Percentiles rank a stretch among this genome's conserved stretches.
These are phyloP conservation scores for Stephania cephalantha DNA, from an alignment of 164 flowering plant genomes.

Conservation along the genomic window DNA sequence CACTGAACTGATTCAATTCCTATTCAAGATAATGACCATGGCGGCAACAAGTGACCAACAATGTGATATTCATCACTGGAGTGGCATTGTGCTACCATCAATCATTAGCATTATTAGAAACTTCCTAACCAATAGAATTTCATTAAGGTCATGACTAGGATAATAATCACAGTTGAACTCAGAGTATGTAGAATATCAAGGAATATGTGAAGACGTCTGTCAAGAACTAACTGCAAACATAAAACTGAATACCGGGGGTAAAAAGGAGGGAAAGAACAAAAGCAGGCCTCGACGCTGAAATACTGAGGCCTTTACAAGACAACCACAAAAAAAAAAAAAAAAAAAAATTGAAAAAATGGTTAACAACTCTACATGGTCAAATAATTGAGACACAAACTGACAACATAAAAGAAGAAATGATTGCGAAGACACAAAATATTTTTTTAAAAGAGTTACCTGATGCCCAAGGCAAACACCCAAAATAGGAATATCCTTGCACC, in stretches of 20 bases:
- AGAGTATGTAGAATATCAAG: too few relatives aligned
- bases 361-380: not conserved
- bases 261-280: not conserved
- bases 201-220: not conserved
- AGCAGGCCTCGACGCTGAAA: not conserved
- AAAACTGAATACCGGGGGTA: not conserved
- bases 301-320: not conserved
- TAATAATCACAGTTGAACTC: too few relatives aligned
- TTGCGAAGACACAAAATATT: not conserved
- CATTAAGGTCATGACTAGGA: too few relatives aligned
- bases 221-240: not conserved
- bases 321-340: not conserved
- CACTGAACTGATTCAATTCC: too few relatives aligned
- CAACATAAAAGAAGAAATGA: not conserved
- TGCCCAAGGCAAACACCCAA: conserved; percentile 99
- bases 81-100: too few relatives aligned
- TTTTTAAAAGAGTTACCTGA: conserved; percentile 49
- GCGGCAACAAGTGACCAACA: too few relatives aligned
- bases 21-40: too few relatives aligned
- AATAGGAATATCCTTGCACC: conserved; percentile 87
- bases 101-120: too few relatives aligned
- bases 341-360: not conserved
- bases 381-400: not conserved
- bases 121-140: not conserved
- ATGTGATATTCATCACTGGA: too few relatives aligned